Evolutionary conservation across 2,329 filamentous ascomycete species (phyloP), one percentile per base, ranked within the genome.

Genomic region (Davidsoniella virescens): DNA sequence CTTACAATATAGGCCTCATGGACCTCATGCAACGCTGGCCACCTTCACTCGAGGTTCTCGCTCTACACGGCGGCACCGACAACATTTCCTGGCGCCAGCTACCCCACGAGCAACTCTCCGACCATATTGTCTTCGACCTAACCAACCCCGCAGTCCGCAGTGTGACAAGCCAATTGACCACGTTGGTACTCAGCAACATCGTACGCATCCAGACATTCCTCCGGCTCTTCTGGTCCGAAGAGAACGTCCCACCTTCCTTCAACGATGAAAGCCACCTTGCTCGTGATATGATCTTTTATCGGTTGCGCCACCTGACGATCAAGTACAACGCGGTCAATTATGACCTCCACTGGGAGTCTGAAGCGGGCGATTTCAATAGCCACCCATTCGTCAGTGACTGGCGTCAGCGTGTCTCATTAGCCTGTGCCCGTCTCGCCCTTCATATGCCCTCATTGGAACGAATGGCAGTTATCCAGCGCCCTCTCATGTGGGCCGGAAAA

Each of bases 401-500:
- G n/a, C 57, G 57, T 42, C 57, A 58, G 20, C 42, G 42, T 20
- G 44, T 57, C 16, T 56, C 55, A n/a, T 54, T 58, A 16, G 55
- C 54, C 25, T 54, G 55, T 12, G 54, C 57, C 1, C 54, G 57
- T 3, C 50, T 58, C 41, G 57, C 56, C 1, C 40, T 54, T 25
- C 51, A 53, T n/a, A 58, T 58, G 54, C 57, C 57, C 9, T 29
- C 33, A 14, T 38, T 64, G 17, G 52, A 47, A 17, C 49, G 50
- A 20, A 48, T 58, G 52, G 49, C 47, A 9, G 44, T 58, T 33
- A 52, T 49, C 36, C 57, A 58, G 45, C 51, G 57, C n/a, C 55
- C 55, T 14, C 51, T 57, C 12, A 57, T 58, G 57, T 58, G 56
- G 50, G 57, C 57, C 1, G 57, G 57, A n/a, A 57, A 54, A 52